Base-by-base conservation (phyloP, 1,284 basidiomycete genomes). In the Cutaneotrichosporon dermatis region DNA sequence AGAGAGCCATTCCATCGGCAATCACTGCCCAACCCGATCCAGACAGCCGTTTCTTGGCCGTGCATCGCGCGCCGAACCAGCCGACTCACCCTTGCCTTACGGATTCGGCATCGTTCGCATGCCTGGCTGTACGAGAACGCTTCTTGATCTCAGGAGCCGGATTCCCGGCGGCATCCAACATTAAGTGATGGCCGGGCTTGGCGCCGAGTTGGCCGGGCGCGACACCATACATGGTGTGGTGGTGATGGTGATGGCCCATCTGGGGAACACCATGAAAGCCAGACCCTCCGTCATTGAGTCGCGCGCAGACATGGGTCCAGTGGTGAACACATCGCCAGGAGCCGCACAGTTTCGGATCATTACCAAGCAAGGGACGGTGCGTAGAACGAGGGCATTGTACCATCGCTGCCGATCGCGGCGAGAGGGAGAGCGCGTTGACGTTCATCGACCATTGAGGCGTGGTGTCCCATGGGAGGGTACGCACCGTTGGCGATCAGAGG, bases 41-140 rank as follows among this genome's bases (percentile, higher is more conserved):
- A 25, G 25, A 25, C 25, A 25, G 25, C 25, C 25, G 25, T 25
- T 25, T 25, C 25, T 25, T 25, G 25, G 25, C 25, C 25, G 25
- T 25, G 25, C 25, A 25, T 25, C 25, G 25, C 25, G 25, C 25
- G 25, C 25, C 25, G 25, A 25, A 25, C 25, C 25, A 25, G 25
- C 25, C 25, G 25, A 69, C 67, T 69, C 59, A 69, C 67, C 50
- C 64, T 62, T 10, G 67, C 67, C 42, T 69, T 69, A 42, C 67
- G 60, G 41, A 62, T 57, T 6, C 67, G 62, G 53, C 67, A 69
- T 12, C 62, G 62, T 56, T 69, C 67, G 43, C 67, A 69, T 1
- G 67, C 67, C 61, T 69, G 67, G 66, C 66, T 3, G 64, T 63
- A 37, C 67, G 60, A 1, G 63, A 63, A 4, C 67, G 56, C 64